Evolutionary conservation across 306 rosid genomes (phyloP), one percentile per base, ranked within the genome.

Genomic region (Prunus kanzakura): DNA sequence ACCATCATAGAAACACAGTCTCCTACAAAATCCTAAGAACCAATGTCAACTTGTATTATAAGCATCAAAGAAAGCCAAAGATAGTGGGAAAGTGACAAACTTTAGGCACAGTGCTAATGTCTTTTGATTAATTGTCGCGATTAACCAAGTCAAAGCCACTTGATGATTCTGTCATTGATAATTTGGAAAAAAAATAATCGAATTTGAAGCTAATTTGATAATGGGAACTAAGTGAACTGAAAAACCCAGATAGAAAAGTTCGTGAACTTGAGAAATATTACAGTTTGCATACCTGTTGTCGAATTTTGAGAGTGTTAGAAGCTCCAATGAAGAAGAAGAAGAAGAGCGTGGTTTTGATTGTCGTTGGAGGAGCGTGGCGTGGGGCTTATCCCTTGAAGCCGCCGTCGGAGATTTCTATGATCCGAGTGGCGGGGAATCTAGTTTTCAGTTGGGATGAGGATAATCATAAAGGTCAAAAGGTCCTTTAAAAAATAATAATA

Each of bases 371-470:
- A 61, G 65, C 57, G 71, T 77, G 71, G 11, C 43, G 43, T 38
- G 43, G 43, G 46, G 11, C 8, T 18, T 58, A 54, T 25, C 71
- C 22, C 20, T 12, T 14, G 16, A 50, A 3, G 41, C n/a, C 27
- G 64, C 64, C 71, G 69, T 29, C 67, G 32, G 55, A 49, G 47
- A 66, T 41, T 47, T 30, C 41, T 19, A 62, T 12, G 79, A 76
- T 47, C 25, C 76, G 43, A 57, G 64, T 64, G 86, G 84, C 62
- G 52, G 74, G 74, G 81, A 72, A 77, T 71, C 74, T 9, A 9
- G 38, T 19, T 46, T 63, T 11, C 46, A 22, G 68, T 45, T 25
- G 0, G 18, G 25, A 62, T 35, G 9, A 25, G 18, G 27, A 25
- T 13, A 12, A 60, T 27, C 9, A 29, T 27, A 2, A 16, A 27